phyloP scores from a whole-genome alignment of 148 eudicot genomes.

The Vaccinium macrocarpon region DNA sequence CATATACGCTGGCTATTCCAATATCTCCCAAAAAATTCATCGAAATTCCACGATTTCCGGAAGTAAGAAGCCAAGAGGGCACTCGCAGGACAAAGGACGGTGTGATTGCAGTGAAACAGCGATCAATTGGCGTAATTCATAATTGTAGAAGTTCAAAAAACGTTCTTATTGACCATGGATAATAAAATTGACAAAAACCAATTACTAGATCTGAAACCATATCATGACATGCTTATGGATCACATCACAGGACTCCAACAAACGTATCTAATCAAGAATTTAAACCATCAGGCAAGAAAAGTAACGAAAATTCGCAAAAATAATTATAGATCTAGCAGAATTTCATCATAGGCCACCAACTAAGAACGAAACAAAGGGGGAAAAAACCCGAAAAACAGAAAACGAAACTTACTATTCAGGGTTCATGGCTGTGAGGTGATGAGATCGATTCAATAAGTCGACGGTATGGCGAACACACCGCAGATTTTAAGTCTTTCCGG shows the following conservation, averaged over 20 bases:
- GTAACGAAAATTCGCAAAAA: not conserved
- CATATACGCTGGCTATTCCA: not conserved
- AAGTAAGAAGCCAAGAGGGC: not conserved
- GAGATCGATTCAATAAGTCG: not conserved
- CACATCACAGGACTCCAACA: not conserved
- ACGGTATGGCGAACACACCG: not conserved
- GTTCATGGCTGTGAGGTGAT: slow-evolving; percentile 28
- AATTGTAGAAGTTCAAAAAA: not conserved
- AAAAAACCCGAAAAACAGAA: not conserved
- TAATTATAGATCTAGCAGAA: slow-evolving; percentile 5
- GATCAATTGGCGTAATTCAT: not conserved
- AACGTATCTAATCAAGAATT: not conserved
- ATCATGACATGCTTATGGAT: not conserved
- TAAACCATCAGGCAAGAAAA: not conserved
- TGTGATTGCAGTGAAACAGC: not conserved
- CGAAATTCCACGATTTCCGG: not conserved
- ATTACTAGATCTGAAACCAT: slow-evolving; percentile 3
- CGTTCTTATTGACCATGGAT: not conserved
- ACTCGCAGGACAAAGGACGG: not conserved
- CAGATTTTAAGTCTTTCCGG: not conserved
- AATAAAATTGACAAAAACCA: not conserved
- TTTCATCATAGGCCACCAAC: not conserved
- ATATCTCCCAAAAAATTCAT: not conserved
- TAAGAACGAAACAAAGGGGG: not conserved
- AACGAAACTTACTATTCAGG: slow-evolving; percentile 35